Conservation (phyloP, 2,329 filamentous ascomycete species). For the Phaeomoniella chlamydospora region DNA sequence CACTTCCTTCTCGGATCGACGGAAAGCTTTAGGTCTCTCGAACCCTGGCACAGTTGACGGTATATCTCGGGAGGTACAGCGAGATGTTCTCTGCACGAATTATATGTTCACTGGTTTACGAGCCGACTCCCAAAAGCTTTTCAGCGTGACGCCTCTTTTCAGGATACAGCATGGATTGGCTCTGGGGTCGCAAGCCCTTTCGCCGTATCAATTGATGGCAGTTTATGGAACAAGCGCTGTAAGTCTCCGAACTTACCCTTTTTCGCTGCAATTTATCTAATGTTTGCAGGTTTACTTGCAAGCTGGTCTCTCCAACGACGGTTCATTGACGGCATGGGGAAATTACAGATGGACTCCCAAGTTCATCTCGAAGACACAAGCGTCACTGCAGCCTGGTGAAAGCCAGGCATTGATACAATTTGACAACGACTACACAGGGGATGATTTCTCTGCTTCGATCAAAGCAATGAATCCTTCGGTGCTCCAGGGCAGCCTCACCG, state of each 20-base stretch:
- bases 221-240: conserved; percentile 91
- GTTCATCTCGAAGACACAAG: conserved; percentile 73
- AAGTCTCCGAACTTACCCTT: conserved; percentile 17
- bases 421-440: conserved; percentile 88
- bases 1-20: conserved; percentile 67
- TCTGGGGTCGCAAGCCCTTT: conserved; percentile 76
- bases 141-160: conserved; percentile 86
- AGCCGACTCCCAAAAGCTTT: conserved; percentile 91
- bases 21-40: conserved; percentile 72
- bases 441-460: conserved; percentile 82
- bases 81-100: conserved; percentile 92
- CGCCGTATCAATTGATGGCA: conserved; percentile 88
- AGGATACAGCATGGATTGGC: conserved; percentile 95
- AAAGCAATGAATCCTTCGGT: conserved; percentile 94
- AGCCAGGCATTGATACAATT: conserved; percentile 80
- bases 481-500: conserved; percentile 82
- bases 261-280: conserved; percentile 4
- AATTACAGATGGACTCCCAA: conserved; percentile 80
- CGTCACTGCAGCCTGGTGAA: conserved; percentile 66
- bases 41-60: conserved; percentile 90
- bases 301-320: conserved; percentile 88
- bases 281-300: conserved; percentile 73
- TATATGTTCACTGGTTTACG: conserved; percentile 93
- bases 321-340: conserved; percentile 71
- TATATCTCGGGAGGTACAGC: conserved; percentile 81